phyloP scores from a whole-genome alignment of 140 eudicot species.

The Cichorium intybus region DNA sequence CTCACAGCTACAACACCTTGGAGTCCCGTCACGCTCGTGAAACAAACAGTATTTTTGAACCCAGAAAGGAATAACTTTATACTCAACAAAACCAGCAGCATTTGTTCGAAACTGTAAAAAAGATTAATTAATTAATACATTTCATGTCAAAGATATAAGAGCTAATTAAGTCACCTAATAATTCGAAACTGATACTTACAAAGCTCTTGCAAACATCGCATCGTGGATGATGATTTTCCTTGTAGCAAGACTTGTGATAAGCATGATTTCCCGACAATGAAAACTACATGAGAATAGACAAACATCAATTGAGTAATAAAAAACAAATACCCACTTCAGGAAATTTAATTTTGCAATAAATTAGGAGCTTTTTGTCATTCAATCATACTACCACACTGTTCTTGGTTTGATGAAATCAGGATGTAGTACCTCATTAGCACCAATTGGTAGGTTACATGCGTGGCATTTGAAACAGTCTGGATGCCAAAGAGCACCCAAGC shows the following conservation, averaged over 20 bases:
- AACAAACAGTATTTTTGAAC: conserved; percentile 71
- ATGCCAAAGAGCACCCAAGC: conserved; percentile 81
- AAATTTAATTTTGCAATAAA: no score
- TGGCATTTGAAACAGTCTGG: conserved; percentile 83
- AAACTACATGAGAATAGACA: conserved; percentile 41
- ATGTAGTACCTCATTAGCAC: conserved; percentile 59
- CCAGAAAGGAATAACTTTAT: conserved; percentile 88
- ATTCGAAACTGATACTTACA: conserved; percentile 53
- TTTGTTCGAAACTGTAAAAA: conserved; percentile 60
- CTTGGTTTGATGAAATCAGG: no score
- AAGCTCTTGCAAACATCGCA: conserved; percentile 78
- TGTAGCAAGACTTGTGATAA: conserved; percentile 83
- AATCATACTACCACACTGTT: no score
- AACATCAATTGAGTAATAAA: not conserved
- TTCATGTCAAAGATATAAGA: not conserved
- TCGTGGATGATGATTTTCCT: conserved; percentile 69
- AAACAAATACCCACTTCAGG: not conserved
- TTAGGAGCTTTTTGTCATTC: no score
- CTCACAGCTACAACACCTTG: conserved; percentile 79
- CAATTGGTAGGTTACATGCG: conserved; percentile 68
- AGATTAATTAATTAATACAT: not conserved
- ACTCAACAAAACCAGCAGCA: conserved; percentile 70
- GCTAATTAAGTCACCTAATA: not conserved
- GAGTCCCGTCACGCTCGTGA: conserved; percentile 74
- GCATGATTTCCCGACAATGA: conserved; percentile 63